Conservation (phyloP, 441 rosid genomes). For the Pelargonium fulgidum region DNA sequence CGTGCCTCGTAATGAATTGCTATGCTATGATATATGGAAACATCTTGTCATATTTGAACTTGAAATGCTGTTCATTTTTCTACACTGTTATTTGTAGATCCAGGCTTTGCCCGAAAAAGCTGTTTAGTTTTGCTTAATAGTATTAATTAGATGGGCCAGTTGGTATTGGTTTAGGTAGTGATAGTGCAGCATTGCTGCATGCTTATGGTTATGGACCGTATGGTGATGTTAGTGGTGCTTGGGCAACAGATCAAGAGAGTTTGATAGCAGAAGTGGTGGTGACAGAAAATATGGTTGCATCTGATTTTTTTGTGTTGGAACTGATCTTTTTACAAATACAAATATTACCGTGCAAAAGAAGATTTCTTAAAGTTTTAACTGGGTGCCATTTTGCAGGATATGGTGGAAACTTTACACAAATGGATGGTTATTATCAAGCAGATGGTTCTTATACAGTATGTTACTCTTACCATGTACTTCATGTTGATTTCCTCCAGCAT, state of each 20-base stretch:
- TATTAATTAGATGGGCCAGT: too few species aligned
- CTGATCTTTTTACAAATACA: neutral
- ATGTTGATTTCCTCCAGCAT: slow-evolving; percentile 4
- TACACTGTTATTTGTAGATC: neutral
- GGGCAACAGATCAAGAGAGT: too few species aligned
- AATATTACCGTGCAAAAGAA: neutral
- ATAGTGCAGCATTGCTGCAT: too few species aligned
- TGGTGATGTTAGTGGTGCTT: too few species aligned
- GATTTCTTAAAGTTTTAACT: neutral
- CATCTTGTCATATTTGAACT: slow-evolving; percentile 1
- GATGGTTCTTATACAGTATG: slow-evolving; percentile 36
- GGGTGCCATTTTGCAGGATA: slow-evolving; percentile 31
- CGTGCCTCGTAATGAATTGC: neutral
- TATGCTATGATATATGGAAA: neutral
- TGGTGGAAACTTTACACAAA: slow-evolving; percentile 23
- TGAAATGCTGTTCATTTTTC: neutral
- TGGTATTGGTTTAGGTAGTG: too few species aligned
- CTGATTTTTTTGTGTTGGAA: neutral
- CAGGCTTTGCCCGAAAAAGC: neutral
- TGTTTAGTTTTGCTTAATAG: neutral
- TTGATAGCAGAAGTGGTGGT: too few species aligned
- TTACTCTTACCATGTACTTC: slow-evolving; percentile 10
- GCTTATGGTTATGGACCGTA: too few species aligned
- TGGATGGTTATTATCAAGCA: slow-evolving; percentile 32
- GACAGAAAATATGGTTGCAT: too few species aligned